Percentiles rank a stretch among this genome's conserved stretches.
phyloP scores from a whole-genome alignment of 148 eudicot genomes.

The Fagopyrum homotropicum region DNA sequence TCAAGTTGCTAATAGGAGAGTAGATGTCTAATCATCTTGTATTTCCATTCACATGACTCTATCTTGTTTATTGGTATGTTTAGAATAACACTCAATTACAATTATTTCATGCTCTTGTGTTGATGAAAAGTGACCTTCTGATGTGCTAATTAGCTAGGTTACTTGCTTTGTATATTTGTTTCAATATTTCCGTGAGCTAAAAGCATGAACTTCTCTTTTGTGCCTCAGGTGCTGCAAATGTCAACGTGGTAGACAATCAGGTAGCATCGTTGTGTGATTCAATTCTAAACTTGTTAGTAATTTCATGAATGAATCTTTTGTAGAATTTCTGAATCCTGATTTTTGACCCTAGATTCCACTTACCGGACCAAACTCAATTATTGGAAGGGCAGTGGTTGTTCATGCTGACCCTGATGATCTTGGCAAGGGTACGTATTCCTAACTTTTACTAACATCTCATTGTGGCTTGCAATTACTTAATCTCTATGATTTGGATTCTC shows the following conservation, averaged over 20 bases:
- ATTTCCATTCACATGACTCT: neutral
- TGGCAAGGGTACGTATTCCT: slow-evolving; percentile 52
- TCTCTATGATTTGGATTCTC: neutral
- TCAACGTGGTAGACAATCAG: slow-evolving; percentile 73
- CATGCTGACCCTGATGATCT: slow-evolving; percentile 95
- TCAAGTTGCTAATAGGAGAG: neutral
- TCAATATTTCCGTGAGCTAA: neutral
- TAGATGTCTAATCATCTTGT: neutral
- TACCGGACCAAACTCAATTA: slow-evolving; percentile 68
- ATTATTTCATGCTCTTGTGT: neutral
- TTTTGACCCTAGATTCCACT: slow-evolving; percentile 44
- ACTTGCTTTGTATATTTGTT: neutral
- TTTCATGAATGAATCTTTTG: neutral
- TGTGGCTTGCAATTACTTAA: neutral
- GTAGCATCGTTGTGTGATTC: slow-evolving; percentile 19
- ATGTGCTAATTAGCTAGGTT: too few species aligned
- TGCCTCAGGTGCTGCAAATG: slow-evolving; percentile 66
- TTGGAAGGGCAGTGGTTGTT: slow-evolving; percentile 92
- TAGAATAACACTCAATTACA: neutral
- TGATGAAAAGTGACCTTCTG: neutral
- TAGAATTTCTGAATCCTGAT: neutral
- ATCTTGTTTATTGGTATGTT: neutral
- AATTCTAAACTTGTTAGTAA: neutral
- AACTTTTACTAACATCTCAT: neutral
- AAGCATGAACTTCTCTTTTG: neutral